These are phyloP conservation scores for Paramecium sexaurelia DNA, from an alignment of 73 alveolate species.

Conservation along the genomic window DNA sequence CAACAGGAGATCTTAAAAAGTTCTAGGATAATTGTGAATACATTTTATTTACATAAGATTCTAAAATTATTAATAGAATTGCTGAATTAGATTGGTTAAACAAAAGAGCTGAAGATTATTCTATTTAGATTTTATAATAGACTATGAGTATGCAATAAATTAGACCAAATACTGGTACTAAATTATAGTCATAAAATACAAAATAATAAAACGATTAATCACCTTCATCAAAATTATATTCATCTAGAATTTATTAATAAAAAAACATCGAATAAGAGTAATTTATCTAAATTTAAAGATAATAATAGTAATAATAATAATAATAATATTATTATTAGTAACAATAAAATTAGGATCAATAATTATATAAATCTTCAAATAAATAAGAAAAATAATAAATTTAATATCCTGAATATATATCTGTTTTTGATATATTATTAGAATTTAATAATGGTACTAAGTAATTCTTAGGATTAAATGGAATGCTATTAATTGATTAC, in stretches of 20 bases:
- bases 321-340: no score
- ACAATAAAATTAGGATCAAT: neutral
- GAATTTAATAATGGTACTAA: neutral
- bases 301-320: neutral
- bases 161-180: slow-evolving; percentile 73
- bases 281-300: neutral
- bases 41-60: slow-evolving; percentile 82
- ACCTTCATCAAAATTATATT: slow-evolving; percentile 32
- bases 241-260: neutral
- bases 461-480: neutral
- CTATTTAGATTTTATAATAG: neutral
- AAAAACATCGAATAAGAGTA: neutral
- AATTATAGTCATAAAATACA: neutral
- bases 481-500: neutral
- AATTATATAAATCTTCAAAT: neutral
- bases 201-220: slow-evolving; percentile 38
- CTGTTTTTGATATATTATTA: neutral
- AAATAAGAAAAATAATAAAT: neutral
- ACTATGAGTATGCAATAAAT: neutral
- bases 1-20: slow-evolving; percentile 79
- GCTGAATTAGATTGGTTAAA: slow-evolving; percentile 85
- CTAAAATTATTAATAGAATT: slow-evolving; percentile 72
- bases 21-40: slow-evolving; percentile 76
- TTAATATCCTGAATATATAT: neutral
- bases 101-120: slow-evolving; percentile 51